A percentile compares a stretch with the other conserved stretches of the same genome.
phyloP scores from a whole-genome alignment of 371 early-diverging fungal species.

The Rhizopus delemar region DNA sequence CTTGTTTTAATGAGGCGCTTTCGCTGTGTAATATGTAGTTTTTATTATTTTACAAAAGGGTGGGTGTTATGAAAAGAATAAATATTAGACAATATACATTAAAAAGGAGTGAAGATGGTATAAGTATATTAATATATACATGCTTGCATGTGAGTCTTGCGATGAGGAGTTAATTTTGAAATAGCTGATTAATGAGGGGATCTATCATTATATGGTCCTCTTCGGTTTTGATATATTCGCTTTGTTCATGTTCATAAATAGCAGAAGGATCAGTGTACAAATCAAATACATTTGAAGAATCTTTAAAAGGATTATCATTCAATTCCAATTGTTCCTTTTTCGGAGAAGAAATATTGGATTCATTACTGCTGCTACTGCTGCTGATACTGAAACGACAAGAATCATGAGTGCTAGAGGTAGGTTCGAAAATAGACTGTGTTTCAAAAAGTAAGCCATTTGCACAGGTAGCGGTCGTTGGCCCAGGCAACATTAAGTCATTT shows the following conservation, averaged over 20 bases:
- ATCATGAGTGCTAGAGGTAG: background rate
- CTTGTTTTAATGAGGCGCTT: too few species aligned
- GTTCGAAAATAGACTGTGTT: slow-evolving; percentile 7
- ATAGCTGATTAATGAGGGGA: background rate
- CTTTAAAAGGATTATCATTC: slow-evolving; percentile 18
- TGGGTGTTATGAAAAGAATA: background rate
- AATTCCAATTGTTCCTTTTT: slow-evolving; percentile 13
- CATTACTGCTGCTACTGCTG: slow-evolving; percentile 15
- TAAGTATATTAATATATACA: slow-evolving; percentile 3
- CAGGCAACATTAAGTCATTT: slow-evolving; percentile 20
- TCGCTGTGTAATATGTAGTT: background rate
- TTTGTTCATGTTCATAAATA: slow-evolving; percentile 22
- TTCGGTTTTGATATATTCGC: slow-evolving; percentile 26
- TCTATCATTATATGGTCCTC: slow-evolving; percentile 15
- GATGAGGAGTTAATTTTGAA: background rate
- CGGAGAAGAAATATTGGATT: slow-evolving; percentile 11
- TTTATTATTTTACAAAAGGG: background rate
- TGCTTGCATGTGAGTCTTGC: background rate
- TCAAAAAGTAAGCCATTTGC: slow-evolving; percentile 8
- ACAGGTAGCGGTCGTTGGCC: slow-evolving; percentile 8
- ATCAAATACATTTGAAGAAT: slow-evolving; percentile 20
- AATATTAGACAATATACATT: slow-evolving; percentile 3
- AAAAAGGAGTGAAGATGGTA: background rate
- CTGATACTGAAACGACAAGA: slow-evolving; percentile 24
- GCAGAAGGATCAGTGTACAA: slow-evolving; percentile 21